Percentiles rank a stretch among this genome's conserved stretches.
These are phyloP conservation scores for Fusarium concolor DNA, from an alignment of 2,329 filamentous ascomycete species.

Conservation along the genomic window DNA sequence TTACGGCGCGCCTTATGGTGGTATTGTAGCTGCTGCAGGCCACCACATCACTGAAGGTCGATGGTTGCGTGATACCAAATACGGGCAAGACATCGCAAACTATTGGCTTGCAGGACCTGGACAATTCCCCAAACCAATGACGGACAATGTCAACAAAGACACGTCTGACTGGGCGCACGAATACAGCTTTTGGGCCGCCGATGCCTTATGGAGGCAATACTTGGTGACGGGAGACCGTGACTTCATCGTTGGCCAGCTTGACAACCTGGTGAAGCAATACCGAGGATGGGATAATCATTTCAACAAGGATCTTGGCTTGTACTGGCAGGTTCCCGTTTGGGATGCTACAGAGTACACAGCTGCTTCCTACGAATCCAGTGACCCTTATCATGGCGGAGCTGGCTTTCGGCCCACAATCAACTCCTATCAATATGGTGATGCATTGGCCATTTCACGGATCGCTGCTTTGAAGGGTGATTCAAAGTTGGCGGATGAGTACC, in stretches of 20 bases:
- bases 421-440: slow-evolving; percentile 3
- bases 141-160: not conserved
- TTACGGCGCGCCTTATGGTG: slow-evolving; percentile 5
- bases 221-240: not conserved
- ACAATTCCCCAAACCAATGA: slow-evolving; percentile 2
- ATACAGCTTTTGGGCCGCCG: slow-evolving; percentile 10
- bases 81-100: not conserved
- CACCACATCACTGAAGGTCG: slow-evolving; percentile 8
- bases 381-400: not conserved
- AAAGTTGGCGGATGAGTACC: not conserved
- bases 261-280: slow-evolving; percentile 9
- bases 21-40: slow-evolving; percentile 4
- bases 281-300: slow-evolving; percentile 1
- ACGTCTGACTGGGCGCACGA: slow-evolving; percentile 5
- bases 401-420: slow-evolving; percentile 1
- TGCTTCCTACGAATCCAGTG: slow-evolving; percentile 4
- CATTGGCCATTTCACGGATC: not conserved
- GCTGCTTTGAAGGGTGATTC: not conserved
- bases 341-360: slow-evolving; percentile 1
- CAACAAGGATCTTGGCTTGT: not conserved
- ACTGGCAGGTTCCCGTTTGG: slow-evolving; percentile 7
- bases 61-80: slow-evolving; percentile 2
- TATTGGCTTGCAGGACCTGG: slow-evolving; percentile 8
- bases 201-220: not conserved
- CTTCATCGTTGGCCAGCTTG: not conserved